phyloP scores from a whole-genome alignment of 805 yeast species.

The Barnettozyma pratensis region DNA sequence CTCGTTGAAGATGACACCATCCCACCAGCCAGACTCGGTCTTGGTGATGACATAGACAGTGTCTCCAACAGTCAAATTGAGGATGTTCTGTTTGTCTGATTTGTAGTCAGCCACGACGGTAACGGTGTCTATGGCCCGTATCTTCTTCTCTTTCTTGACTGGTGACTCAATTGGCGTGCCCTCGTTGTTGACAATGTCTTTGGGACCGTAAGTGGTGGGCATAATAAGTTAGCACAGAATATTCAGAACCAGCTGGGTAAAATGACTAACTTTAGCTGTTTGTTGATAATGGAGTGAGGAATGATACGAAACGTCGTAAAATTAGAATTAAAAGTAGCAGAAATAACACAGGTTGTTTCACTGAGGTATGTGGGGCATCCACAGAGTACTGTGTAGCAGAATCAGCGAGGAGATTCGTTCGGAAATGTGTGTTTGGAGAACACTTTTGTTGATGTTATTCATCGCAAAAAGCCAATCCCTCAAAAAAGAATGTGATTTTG shows the following conservation, averaged over 20 bases:
- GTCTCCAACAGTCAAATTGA: constrained; percentile 59
- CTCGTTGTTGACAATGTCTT: neutral
- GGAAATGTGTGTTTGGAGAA: too few relatives aligned
- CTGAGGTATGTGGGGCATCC: too few relatives aligned
- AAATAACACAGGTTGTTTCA: too few relatives aligned
- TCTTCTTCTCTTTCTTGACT: neutral
- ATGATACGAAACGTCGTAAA: too few relatives aligned
- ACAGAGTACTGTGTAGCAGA: too few relatives aligned
- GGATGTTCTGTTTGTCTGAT: constrained; percentile 45
- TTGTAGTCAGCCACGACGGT: constrained; percentile 52
- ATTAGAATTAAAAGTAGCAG: too few relatives aligned
- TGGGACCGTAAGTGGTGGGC: neutral
- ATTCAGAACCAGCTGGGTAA: constrained; percentile 4
- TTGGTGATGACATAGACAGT: constrained; percentile 64
- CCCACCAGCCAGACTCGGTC: constrained; percentile 80
- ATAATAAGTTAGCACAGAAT: neutral
- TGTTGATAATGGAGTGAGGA: neutral
- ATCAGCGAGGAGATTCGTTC: too few relatives aligned
- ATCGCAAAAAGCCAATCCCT: too few relatives aligned
- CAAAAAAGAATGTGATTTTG: too few relatives aligned
- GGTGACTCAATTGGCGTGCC: neutral
- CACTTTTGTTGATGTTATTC: too few relatives aligned
- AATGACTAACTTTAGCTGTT: neutral
- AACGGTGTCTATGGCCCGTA: constrained; percentile 48
- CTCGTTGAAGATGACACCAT: constrained; percentile 47